A percentile compares a stretch with the other conserved stretches of the same genome.
These are phyloP conservation scores for Fragaria nilgerrensis DNA, from an alignment of 306 rosid genomes.

Conservation along the genomic window DNA sequence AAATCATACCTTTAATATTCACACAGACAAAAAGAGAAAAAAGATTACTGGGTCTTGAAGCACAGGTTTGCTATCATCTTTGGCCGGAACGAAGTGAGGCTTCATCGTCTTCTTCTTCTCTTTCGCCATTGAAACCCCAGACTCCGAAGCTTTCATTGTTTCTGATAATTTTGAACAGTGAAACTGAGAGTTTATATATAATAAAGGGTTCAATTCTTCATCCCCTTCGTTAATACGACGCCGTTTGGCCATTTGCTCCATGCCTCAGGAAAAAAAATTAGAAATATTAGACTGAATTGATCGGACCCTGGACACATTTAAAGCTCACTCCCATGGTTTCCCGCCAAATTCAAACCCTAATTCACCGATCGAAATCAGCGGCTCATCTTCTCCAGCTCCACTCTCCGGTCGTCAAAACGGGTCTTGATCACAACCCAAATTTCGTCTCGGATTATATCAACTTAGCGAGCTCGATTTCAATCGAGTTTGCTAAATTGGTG, in stretches of 20 bases:
- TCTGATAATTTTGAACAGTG: not conserved
- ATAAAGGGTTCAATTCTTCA: not conserved
- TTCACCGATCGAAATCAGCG: slow-evolving; percentile 23
- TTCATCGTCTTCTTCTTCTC: slow-evolving; percentile 33
- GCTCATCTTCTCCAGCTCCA: slow-evolving; percentile 44
- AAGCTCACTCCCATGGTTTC: slow-evolving; percentile 1
- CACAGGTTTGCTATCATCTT: slow-evolving; percentile 79
- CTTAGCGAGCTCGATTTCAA: slow-evolving; percentile 34
- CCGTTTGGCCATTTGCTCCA: not conserved
- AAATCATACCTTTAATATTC: not conserved
- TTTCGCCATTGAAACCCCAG: slow-evolving; percentile 37
- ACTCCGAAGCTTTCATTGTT: slow-evolving; percentile 43
- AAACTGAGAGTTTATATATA: not conserved
- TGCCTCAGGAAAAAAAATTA: not conserved
- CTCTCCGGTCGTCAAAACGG: slow-evolving; percentile 40
- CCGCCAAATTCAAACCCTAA: slow-evolving; percentile 28
- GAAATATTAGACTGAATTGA: not conserved
- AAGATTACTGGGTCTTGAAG: slow-evolving; percentile 82
- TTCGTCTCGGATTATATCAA: slow-evolving; percentile 25
- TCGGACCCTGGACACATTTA: not conserved
- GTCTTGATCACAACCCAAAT: slow-evolving; percentile 27
- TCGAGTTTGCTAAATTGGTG: slow-evolving; percentile 24
- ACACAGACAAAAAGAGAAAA: slow-evolving; percentile 3
- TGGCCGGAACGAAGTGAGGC: slow-evolving; percentile 70
- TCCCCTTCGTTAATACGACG: not conserved